Evolutionary conservation across 495 filamentous ascomycete genomes (phyloP), one percentile per base, ranked within the genome.

Genomic region (Hyaloscypha hepaticicola): DNA sequence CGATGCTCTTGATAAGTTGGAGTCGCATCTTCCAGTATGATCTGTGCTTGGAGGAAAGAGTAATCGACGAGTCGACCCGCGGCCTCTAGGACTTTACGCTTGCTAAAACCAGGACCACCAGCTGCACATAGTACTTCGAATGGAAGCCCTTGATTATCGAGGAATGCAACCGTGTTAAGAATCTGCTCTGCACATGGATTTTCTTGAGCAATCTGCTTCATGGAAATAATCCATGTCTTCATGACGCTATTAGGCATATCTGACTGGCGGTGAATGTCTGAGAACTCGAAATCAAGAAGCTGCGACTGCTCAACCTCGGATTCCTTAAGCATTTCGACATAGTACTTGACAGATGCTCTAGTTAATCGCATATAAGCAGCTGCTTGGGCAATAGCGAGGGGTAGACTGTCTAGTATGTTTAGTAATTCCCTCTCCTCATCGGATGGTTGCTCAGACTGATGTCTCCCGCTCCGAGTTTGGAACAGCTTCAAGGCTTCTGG

Each of bases 361-460:
- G 76, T 82, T 63, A 77, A 71, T 55, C 73, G 73, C 14, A 85
- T 81, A 63, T 78, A 84, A 1, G 80, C 71, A 14, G 80, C 73
- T 1, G 82, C 82, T 66, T 83, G 81, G 14, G 67, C 73, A 24
- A 83, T 72, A 3, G 82, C 80, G 25, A 85, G 72, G 7, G 80
- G 81, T 2, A 82, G 72, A 38, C 67, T 71, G n/a, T 73, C 72
- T 19, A 84, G 72, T 19, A 71, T 67, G 50, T 74, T 58, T 1
- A 82, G 69, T 27, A 84, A 74, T 9, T 69, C 45, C 22, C 63
- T 28, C 51, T 63, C 61, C 28, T 28, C 27, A 48, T 41, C 22
- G 55, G 27, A 57, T 58, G 45, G 6, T n/a, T 55, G 25, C 2
- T 24, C 25, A 14, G 49, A 12, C 9, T 38, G 33, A 45, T 8